A percentile compares a stretch with the other conserved stretches of the same genome.
Conservation (phyloP, 345 rosid genomes). For the Balakata baccata region DNA sequence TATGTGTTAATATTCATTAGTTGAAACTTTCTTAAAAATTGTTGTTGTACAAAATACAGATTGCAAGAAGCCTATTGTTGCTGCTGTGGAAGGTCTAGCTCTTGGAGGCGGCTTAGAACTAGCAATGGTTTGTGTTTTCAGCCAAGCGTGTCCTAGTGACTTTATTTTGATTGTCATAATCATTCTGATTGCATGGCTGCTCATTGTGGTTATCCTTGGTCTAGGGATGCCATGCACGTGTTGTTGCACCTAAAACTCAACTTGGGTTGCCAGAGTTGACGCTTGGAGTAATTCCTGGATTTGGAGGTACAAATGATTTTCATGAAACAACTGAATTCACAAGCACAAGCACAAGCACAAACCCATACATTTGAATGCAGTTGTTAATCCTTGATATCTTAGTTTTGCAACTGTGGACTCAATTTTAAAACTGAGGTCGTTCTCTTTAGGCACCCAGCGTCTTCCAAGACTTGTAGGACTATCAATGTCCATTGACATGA, state of each 20-base stretch:
- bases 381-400: conserved; percentile 12
- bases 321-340: neutral
- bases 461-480: conserved; percentile 94
- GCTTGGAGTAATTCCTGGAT: conserved; percentile 90
- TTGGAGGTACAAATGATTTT: conserved; percentile 62
- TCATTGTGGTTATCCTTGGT: conserved; percentile 7
- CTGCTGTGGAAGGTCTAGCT: conserved; percentile 94
- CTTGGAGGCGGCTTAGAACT: conserved; percentile 97
- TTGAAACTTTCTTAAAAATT: conserved; percentile 12
- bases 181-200: neutral
- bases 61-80: conserved; percentile 89
- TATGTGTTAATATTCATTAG: neutral
- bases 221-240: conserved; percentile 91
- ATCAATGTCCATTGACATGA: conserved; percentile 78
- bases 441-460: conserved; percentile 82
- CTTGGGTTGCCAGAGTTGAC: conserved; percentile 88
- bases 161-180: neutral
- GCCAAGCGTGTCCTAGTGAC: neutral
- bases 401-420: conserved; percentile 10
- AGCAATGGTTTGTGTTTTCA: conserved; percentile 60
- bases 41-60: conserved; percentile 37
- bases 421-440: conserved; percentile 10
- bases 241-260: conserved; percentile 74
- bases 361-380: neutral
- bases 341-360: neutral